Conservation (phyloP, 805 yeast species). For the Yamadazyma akitaensis region DNA sequence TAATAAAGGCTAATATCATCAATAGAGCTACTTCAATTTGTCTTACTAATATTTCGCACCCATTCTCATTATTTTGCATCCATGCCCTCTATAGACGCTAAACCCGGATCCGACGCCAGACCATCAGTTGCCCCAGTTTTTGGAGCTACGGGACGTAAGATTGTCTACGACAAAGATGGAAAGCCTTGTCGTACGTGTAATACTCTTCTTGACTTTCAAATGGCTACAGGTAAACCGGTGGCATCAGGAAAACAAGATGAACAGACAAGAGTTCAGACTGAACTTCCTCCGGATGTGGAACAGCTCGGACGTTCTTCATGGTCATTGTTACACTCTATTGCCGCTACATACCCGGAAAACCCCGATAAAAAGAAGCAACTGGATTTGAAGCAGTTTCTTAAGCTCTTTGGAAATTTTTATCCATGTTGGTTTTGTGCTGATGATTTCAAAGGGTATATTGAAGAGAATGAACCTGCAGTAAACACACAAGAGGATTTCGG, state of each 20-base stretch:
- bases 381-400: constrained; percentile 69
- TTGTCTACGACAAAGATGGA: constrained; percentile 82
- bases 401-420: constrained; percentile 71
- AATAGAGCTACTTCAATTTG: too few relatives aligned
- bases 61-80: background rate
- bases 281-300: constrained; percentile 83
- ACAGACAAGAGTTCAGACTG: constrained; percentile 37
- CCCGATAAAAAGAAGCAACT: constrained; percentile 62
- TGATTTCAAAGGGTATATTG: constrained; percentile 68
- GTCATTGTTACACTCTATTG: constrained; percentile 87
- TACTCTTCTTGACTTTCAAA: constrained; percentile 71
- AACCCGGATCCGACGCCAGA: constrained; percentile 28
- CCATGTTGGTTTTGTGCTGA: constrained; percentile 94
- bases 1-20: background rate
- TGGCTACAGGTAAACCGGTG: constrained; percentile 38
- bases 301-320: constrained; percentile 82
- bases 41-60: constrained; percentile 9
- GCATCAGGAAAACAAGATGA: constrained; percentile 1
- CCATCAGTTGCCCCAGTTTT: constrained; percentile 10
- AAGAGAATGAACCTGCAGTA: constrained; percentile 52
- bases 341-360: constrained; percentile 78
- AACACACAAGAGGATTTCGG: constrained; percentile 76
- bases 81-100: constrained; percentile 3
- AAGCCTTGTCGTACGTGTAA: constrained; percentile 95
- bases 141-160: constrained; percentile 63